phyloP scores from a whole-genome alignment of 2,329 filamentous ascomycete genomes.

The Akanthomyces lecanii region DNA sequence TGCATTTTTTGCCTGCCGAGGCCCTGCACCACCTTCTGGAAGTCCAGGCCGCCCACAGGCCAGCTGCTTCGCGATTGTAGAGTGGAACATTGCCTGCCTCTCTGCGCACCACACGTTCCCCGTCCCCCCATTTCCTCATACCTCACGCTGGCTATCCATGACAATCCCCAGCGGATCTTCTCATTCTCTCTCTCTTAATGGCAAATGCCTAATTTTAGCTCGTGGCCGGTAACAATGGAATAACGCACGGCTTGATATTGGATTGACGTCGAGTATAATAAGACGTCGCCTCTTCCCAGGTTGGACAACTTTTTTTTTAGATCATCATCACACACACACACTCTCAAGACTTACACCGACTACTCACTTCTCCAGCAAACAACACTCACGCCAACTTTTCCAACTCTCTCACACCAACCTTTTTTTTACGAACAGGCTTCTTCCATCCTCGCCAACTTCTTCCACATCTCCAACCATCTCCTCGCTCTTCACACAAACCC shows the following conservation, averaged over 20 bases:
- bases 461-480: background rate
- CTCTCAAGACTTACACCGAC: background rate
- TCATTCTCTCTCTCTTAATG: background rate
- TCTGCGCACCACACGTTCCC: background rate
- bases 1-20: background rate
- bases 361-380: background rate
- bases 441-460: background rate
- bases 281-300: background rate
- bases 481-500: background rate
- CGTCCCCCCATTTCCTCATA: background rate
- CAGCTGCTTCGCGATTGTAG: background rate
- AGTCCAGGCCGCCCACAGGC: background rate
- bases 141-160: background rate
- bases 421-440: background rate
- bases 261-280: background rate
- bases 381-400: background rate
- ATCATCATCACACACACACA: background rate
- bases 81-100: background rate
- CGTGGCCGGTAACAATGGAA: background rate
- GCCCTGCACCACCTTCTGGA: background rate
- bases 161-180: background rate
- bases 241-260: background rate
- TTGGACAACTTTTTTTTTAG: background rate
- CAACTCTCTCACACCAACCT: background rate
- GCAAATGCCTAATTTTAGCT: background rate